Conservation (phyloP, 129 eudicot species). For the Lactuca sativa region DNA sequence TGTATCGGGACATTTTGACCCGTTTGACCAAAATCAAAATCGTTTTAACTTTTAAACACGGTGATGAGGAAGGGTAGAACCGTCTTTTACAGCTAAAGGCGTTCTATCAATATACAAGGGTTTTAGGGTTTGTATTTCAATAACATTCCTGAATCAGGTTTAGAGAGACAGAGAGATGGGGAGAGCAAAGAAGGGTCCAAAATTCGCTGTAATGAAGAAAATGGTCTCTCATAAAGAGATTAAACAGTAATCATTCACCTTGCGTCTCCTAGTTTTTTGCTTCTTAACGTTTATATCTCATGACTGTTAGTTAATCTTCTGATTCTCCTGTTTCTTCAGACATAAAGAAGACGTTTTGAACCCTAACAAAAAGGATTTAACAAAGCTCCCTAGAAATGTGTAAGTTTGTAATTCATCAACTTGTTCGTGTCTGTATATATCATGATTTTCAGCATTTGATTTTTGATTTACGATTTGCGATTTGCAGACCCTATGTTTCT, state of each 20-base stretch:
- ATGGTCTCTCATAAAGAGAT: constrained; percentile 71
- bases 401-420: constrained; percentile 28
- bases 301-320: not conserved
- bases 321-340: constrained; percentile 34
- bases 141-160: constrained; percentile 9
- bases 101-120: not conserved
- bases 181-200: constrained; percentile 79
- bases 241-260: constrained; percentile 48
- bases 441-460: not conserved
- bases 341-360: constrained; percentile 82
- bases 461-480: constrained; percentile 21
- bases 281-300: not conserved
- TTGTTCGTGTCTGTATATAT: not conserved
- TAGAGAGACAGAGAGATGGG: constrained; percentile 53
- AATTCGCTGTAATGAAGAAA: constrained; percentile 96
- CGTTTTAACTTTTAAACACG: not conserved
- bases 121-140: constrained; percentile 2
- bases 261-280: not conserved
- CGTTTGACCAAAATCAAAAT: no score
- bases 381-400: constrained; percentile 92
- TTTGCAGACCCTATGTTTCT: constrained; percentile 80
- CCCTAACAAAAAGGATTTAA: constrained; percentile 80
- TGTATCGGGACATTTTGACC: no score
- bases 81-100: not conserved
- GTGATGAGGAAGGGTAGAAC: not conserved